These are phyloP conservation scores for Medicago lupulina DNA, from an alignment of 306 rosid species.

Conservation along the genomic window DNA sequence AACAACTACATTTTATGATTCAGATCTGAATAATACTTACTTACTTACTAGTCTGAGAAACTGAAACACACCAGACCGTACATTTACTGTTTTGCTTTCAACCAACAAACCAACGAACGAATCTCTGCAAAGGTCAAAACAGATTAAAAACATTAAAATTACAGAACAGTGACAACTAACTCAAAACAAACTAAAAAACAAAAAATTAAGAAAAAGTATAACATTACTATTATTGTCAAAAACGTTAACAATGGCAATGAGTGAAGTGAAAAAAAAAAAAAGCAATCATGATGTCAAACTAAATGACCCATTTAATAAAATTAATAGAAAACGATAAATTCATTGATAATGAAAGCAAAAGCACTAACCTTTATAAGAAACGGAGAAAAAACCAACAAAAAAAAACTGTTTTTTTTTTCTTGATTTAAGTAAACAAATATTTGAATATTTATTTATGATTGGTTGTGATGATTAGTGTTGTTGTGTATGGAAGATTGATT, in stretches of 20 bases:
- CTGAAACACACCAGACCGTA: slow-evolving; percentile 46
- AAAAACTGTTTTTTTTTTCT: neutral
- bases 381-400: neutral
- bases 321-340: slow-evolving; percentile 4
- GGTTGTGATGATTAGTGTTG: neutral
- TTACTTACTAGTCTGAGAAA: slow-evolving; percentile 52
- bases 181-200: slow-evolving; percentile 12
- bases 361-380: slow-evolving; percentile 44
- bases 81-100: slow-evolving; percentile 53
- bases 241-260: slow-evolving; percentile 22
- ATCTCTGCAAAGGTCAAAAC: slow-evolving; percentile 44
- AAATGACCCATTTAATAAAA: slow-evolving; percentile 37
- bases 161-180: slow-evolving; percentile 27
- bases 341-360: slow-evolving; percentile 46
- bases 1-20: slow-evolving; percentile 43
- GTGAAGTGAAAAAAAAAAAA: slow-evolving; percentile 28
- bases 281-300: slow-evolving; percentile 5
- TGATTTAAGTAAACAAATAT: neutral
- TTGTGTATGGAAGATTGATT: slow-evolving; percentile 22
- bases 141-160: slow-evolving; percentile 35
- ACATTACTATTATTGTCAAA: slow-evolving; percentile 24
- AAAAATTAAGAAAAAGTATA: slow-evolving; percentile 26
- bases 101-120: slow-evolving; percentile 54
- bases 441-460: neutral
- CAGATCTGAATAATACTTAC: slow-evolving; percentile 65